phyloP scores from a whole-genome alignment of 495 filamentous ascomycete genomes.

The Neurospora intermedia region DNA sequence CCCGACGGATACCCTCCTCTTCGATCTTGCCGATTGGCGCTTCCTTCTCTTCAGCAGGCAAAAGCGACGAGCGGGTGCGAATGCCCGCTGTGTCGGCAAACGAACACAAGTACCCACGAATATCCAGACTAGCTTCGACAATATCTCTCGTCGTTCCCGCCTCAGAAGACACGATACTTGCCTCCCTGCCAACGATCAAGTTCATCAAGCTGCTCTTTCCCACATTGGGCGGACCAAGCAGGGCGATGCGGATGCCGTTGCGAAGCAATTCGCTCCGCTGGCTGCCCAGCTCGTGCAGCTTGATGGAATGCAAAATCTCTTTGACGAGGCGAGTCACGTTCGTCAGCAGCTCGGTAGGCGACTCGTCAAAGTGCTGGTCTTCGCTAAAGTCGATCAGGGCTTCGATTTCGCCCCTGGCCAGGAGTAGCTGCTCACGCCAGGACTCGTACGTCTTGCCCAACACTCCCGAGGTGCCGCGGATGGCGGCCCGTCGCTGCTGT shows the following conservation, averaged over 20 bases:
- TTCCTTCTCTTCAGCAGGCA: conserved; percentile 5
- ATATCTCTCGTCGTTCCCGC: conserved; percentile 91
- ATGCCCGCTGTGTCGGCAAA: conserved; percentile 92
- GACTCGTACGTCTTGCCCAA: conserved; percentile 71
- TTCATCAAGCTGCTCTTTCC: conserved; percentile 95
- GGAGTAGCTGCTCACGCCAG: conserved; percentile 69
- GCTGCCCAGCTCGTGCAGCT: conserved; percentile 60
- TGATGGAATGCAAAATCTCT: conserved; percentile 49
- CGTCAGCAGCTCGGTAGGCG: conserved; percentile 55
- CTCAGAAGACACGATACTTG: conserved; percentile 85
- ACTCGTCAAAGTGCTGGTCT: conserved; percentile 94
- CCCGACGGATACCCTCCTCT: conserved; percentile 80
- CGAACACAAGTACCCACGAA: conserved; percentile 78
- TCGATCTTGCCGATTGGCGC: conserved; percentile 61
- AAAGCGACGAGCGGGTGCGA: conserved; percentile 26
- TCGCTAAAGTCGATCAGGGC: conserved; percentile 95
- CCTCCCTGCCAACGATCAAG: conserved; percentile 80
- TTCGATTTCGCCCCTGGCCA: conserved; percentile 83
- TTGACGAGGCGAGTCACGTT: conserved; percentile 57
- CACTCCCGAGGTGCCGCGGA: conserved; percentile 60
- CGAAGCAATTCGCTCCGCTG: conserved; percentile 76
- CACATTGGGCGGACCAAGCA: conserved; percentile 86
- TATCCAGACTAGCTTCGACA: conserved; percentile 82
- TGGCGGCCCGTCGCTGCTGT: conserved; percentile 78
- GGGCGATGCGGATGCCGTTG: conserved; percentile 73